Percentiles rank a stretch among this genome's conserved stretches.
Conservation (phyloP, 2,329 filamentous ascomycete species). For the Neofusicoccum kwambonambiense region DNA sequence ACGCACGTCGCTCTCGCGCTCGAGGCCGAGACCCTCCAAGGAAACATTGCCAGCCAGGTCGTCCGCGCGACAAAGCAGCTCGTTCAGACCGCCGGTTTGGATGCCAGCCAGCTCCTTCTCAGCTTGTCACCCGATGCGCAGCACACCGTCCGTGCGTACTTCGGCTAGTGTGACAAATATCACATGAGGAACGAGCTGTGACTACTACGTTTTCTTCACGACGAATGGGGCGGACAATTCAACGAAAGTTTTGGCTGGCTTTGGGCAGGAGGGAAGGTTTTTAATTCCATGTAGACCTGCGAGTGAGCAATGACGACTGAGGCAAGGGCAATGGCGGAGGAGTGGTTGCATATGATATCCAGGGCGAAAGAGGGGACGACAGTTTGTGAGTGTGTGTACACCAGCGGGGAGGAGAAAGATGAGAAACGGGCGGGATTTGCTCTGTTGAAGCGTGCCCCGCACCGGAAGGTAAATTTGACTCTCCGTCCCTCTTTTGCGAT, state of each 20-base stretch:
- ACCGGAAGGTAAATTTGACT: too few relatives aligned
- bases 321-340: neutral
- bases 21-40: slow-evolving; percentile 85
- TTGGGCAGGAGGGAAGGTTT: neutral
- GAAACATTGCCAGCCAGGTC: slow-evolving; percentile 75
- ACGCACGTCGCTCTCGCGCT: slow-evolving; percentile 82
- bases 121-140: slow-evolving; percentile 79
- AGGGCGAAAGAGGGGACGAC: neutral
- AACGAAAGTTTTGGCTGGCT: too few relatives aligned
- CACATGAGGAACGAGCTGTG: neutral
- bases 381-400: too few relatives aligned
- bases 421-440: neutral
- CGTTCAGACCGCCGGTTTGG: slow-evolving; percentile 69
- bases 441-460: too few relatives aligned
- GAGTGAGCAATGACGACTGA: neutral
- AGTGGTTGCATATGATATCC: slow-evolving; percentile 16
- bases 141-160: slow-evolving; percentile 74
- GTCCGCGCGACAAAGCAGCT: slow-evolving; percentile 76
- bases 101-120: slow-evolving; percentile 72
- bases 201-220: neutral
- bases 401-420: neutral
- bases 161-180: slow-evolving; percentile 52
- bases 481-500: too few relatives aligned
- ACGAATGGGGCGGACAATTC: neutral
- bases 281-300: neutral